Conservation (phyloP, 179 eudicot genomes). For the Silene vulgaris region DNA sequence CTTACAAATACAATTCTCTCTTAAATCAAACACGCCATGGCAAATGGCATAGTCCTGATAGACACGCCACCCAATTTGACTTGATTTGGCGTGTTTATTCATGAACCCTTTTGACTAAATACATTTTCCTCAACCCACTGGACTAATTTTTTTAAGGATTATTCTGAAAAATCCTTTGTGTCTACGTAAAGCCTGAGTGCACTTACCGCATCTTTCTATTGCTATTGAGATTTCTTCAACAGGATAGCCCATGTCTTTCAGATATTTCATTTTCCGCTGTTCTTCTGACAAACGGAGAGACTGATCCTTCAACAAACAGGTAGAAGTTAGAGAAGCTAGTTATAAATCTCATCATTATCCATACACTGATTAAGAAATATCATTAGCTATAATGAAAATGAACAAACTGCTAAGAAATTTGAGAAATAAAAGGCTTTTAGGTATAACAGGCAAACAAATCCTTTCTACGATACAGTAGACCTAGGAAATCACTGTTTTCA, state of each 20-base stretch:
- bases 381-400: not conserved
- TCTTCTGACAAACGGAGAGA: slow-evolving; percentile 29
- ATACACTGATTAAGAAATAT: not conserved
- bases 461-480: not conserved
- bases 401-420: not conserved
- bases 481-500: slow-evolving; percentile 6
- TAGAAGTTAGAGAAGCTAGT: slow-evolving; percentile 4
- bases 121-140: not conserved
- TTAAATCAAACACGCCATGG: too few relatives aligned
- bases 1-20: too few relatives aligned
- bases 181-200: not conserved
- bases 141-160: not conserved
- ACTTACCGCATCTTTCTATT: slow-evolving; percentile 65
- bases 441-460: not conserved
- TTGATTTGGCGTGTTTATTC: too few relatives aligned
- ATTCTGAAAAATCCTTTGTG: too few relatives aligned
- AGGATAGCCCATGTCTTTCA: slow-evolving; percentile 61
- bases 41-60: too few relatives aligned
- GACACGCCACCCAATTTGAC: too few relatives aligned
- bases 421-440: not conserved
- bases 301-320: slow-evolving; percentile 39
- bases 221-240: slow-evolving; percentile 61
- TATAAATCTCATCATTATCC: not conserved
- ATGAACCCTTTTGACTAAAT: not conserved
- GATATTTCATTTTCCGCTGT: slow-evolving; percentile 30